phyloP scores from a whole-genome alignment of 768 basidiomycete genomes.

The Kwoniella sp. region DNA sequence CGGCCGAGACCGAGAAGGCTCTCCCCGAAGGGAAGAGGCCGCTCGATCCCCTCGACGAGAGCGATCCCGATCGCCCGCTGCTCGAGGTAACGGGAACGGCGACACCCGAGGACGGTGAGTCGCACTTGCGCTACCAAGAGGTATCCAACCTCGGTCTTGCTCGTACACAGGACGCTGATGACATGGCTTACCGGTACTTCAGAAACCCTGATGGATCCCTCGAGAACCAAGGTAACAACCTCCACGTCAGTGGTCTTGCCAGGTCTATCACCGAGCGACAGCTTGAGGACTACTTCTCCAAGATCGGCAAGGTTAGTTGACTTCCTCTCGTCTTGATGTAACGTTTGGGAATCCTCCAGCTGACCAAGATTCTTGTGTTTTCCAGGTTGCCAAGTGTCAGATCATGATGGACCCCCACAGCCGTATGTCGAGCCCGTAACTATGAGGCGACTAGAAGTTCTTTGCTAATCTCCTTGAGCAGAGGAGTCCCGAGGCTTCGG shows the following conservation, averaged over 20 bases:
- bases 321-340: not conserved
- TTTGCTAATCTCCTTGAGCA: slow-evolving; percentile 3
- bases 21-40: slow-evolving; percentile 58
- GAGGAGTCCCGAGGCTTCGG: slow-evolving; percentile 73
- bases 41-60: slow-evolving; percentile 82
- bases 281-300: slow-evolving; percentile 83
- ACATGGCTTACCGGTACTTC: not conserved
- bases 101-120: slow-evolving; percentile 61
- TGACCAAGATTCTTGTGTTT: slow-evolving; percentile 4
- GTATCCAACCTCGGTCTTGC: too few species aligned
- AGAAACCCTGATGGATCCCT: slow-evolving; percentile 21
- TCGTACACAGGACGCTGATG: too few species aligned
- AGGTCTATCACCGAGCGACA: slow-evolving; percentile 75
- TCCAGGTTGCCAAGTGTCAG: slow-evolving; percentile 67
- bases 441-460: too few species aligned
- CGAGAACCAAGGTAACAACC: slow-evolving; percentile 67
- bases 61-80: slow-evolving; percentile 59
- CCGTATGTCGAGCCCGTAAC: slow-evolving; percentile 56
- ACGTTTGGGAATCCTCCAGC: not conserved
- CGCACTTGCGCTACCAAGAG: not conserved
- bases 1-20: slow-evolving; percentile 31
- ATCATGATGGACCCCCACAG: slow-evolving; percentile 72
- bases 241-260: slow-evolving; percentile 67
- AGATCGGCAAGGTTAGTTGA: slow-evolving; percentile 77
- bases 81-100: slow-evolving; percentile 67